Evolutionary conservation across 495 filamentous ascomycete genomes (phyloP).

Genomic region (Pseudoneurospora amorphoporcata): DNA sequence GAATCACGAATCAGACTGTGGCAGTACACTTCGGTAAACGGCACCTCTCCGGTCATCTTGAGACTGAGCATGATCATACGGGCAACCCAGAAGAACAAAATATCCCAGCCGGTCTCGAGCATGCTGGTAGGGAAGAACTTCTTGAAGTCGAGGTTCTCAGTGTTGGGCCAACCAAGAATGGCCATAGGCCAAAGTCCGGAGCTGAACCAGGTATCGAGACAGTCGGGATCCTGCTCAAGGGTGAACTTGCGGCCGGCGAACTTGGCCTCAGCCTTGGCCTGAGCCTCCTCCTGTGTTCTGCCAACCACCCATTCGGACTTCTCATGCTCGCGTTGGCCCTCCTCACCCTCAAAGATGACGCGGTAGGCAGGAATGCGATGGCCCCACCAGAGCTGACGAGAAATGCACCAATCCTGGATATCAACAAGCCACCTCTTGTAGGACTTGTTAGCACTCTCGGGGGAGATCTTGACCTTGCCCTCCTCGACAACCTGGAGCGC

Average conservation of each 20-base stretch:
- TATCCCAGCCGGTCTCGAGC: conserved; percentile 79
- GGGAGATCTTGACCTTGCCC: conserved; percentile 59
- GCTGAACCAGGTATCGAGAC: conserved; percentile 77
- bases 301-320: conserved; percentile 54
- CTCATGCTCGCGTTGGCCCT: conserved; percentile 41
- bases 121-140: conserved; percentile 65
- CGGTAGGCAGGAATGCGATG: conserved; percentile 70
- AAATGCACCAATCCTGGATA: conserved; percentile 76
- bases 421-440: conserved; percentile 65
- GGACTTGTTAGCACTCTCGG: conserved; percentile 57
- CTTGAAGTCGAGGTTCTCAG: conserved; percentile 50
- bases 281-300: conserved; percentile 34
- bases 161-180: conserved; percentile 69
- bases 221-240: conserved; percentile 57
- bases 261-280: conserved; percentile 31
- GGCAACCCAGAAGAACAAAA: conserved; percentile 76
- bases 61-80: conserved; percentile 75
- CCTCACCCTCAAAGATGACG: conserved; percentile 57
- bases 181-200: conserved; percentile 76
- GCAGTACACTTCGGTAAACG: conserved; percentile 72
- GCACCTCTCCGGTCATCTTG: conserved; percentile 66
- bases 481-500: conserved; percentile 57
- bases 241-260: conserved; percentile 60
- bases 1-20: conserved; percentile 64
- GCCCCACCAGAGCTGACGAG: conserved; percentile 79